Evolutionary conservation across 257 asterid species (phyloP), one percentile per base, ranked within the genome.

Genomic region (Perilla frutescens): DNA sequence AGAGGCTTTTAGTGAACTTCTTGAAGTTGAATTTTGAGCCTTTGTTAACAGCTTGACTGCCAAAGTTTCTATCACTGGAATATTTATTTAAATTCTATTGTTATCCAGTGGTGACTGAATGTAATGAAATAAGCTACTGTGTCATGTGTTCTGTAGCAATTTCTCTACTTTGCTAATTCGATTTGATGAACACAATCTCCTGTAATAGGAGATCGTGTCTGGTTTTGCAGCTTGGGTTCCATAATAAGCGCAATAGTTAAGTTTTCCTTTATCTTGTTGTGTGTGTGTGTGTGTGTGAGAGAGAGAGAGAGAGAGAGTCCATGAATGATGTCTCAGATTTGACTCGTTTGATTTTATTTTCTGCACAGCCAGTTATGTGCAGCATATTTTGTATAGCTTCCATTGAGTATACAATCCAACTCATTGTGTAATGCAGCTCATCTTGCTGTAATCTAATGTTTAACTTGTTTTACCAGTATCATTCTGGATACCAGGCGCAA

Each of bases 401-500:
- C 31, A 56, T 29, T 5, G 7, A 6, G 65, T 41, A 40, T 53
- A 12, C 26, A 20, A 20, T 47, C 13, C 5, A 58, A 66, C 64
- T 61, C 44, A 8, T 72, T 47, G 3, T 50, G 14, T 26, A 20
- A 10, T 57, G 71, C 57, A 53, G 12, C 37, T 68, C 29, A 20
- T 32, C 65, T 61, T 26, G 37, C 70, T 29, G 54, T 66, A 81
- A 77, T 78, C 40, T 54, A 55, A 56, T 71, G 14, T 76, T 20
- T 80, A 73, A 71, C 81, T 55, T 79, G 73, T 68, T 36, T 76
- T 71, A 74, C 82, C 96, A 93, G 97, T 93, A 93, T 79, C 98
- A 93, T 82, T 80, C 96, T 77, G 98, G 98, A 50, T 93, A 93
- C 88, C 98, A 93, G 76, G 93, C 90, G 55, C 98, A 93, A 75